These are phyloP conservation scores for Psilocybe sp. DNA, from an alignment of 768 basidiomycete genomes.

Conservation along the genomic window DNA sequence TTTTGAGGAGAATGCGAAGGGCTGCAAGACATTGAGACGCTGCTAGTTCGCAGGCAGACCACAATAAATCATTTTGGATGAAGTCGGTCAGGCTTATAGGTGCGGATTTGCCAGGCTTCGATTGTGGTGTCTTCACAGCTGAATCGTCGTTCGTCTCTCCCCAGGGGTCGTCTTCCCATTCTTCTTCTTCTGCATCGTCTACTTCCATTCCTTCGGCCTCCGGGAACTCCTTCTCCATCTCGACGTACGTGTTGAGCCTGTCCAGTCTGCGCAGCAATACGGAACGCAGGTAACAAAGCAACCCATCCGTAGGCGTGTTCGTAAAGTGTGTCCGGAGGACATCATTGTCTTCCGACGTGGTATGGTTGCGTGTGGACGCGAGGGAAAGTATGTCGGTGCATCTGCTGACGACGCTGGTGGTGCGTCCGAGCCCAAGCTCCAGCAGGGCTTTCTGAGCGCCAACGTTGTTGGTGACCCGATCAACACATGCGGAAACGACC, in stretches of 20 bases:
- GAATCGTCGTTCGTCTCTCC: conserved; percentile 38
- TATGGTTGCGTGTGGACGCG: conserved; percentile 6
- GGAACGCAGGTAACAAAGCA: conserved; percentile 61
- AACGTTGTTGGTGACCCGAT: conserved; percentile 60
- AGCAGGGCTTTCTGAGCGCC: conserved; percentile 56
- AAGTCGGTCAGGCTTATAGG: conserved; percentile 62
- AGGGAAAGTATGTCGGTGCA: conserved; percentile 35
- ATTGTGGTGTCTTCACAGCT: conserved; percentile 22
- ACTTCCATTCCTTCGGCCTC: conserved; percentile 29
- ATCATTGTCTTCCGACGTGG: conserved; percentile 13
- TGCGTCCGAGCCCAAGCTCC: conserved; percentile 61
- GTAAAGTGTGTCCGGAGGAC: conserved; percentile 53
- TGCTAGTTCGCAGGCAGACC: conserved; percentile 65
- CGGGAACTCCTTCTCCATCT: conserved; percentile 48
- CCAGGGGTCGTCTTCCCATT: conserved; percentile 83
- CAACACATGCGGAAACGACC: conserved; percentile 72
- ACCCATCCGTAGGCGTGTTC: conserved; percentile 55
- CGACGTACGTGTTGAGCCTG: conserved; percentile 67
- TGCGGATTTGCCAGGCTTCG: conserved; percentile 28
- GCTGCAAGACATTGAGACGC: conserved; percentile 56
- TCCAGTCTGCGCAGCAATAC: conserved; percentile 69
- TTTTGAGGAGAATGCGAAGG: conserved; percentile 53
- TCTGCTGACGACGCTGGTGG: conserved; percentile 43
- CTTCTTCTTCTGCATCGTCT: conserved; percentile 57
- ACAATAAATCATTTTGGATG: conserved; percentile 53